Percentiles rank a stretch among this genome's conserved stretches.
phyloP scores from a whole-genome alignment of 2,329 filamentous ascomycete species.

The Paraphaeosphaeria sporulosa region DNA sequence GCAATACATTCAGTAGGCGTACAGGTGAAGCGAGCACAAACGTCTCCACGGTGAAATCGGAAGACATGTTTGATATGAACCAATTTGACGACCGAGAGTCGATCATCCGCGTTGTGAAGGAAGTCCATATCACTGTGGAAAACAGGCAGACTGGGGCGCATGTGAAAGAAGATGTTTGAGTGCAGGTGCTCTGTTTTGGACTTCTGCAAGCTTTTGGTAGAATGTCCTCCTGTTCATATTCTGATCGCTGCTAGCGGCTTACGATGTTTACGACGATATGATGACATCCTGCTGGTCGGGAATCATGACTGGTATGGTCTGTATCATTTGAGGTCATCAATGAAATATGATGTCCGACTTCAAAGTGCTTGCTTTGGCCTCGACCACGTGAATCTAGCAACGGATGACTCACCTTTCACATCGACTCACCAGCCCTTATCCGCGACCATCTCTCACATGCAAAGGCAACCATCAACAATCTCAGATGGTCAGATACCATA shows the following conservation, averaged over 20 bases:
- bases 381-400: neutral
- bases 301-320: neutral
- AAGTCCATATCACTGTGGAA: slow-evolving; percentile 33
- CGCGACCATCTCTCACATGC: neutral
- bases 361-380: neutral
- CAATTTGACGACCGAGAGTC: slow-evolving; percentile 19
- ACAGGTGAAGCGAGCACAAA: slow-evolving; percentile 16
- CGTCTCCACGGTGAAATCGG: slow-evolving; percentile 14
- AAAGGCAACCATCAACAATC: neutral
- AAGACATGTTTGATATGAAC: slow-evolving; percentile 13
- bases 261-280: neutral
- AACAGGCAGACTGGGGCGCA: neutral
- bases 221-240: neutral
- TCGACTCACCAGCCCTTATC: neutral
- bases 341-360: neutral
- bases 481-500: neutral
- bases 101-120: slow-evolving; percentile 33
- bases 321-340: neutral
- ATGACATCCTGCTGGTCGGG: neutral
- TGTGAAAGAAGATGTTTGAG: neutral
- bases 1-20: slow-evolving; percentile 16
- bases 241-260: slow-evolving; percentile 1
- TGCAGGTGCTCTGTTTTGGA: neutral
- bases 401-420: neutral
- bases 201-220: neutral